A percentile compares a stretch with the other conserved stretches of the same genome.
Evolutionary conservation across 768 basidiomycete species (phyloP).

Genomic region (Lactarius sp.): DNA sequence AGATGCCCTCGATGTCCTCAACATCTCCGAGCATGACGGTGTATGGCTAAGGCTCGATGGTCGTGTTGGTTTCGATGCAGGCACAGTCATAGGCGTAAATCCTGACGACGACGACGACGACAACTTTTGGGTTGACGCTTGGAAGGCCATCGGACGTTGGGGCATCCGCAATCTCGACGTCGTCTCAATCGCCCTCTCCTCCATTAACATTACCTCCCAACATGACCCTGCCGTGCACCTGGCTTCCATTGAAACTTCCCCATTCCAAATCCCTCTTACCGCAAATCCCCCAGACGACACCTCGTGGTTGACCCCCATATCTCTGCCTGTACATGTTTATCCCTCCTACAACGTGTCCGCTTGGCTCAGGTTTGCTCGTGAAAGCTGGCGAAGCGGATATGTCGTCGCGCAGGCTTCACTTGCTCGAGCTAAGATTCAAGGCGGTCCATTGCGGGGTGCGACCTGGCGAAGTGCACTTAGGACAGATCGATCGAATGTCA

Average conservation of each 20-base stretch:
- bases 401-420: constrained; percentile 8
- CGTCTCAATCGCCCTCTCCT: constrained; percentile 52
- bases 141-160: constrained; percentile 68
- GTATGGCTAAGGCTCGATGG: constrained; percentile 57
- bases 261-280: constrained; percentile 46
- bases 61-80: constrained; percentile 64
- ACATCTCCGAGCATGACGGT: constrained; percentile 52
- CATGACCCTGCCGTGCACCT: constrained; percentile 40
- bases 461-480: constrained; percentile 18
- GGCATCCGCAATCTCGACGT: constrained; percentile 52
- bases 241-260: constrained; percentile 42
- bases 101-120: constrained; percentile 39
- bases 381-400: constrained; percentile 19
- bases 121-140: constrained; percentile 41
- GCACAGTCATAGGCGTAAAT: constrained; percentile 52
- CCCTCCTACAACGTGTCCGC: constrained; percentile 16
- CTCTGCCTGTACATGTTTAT: constrained; percentile 14
- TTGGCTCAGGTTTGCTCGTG: constrained; percentile 22
- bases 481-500: constrained; percentile 1
- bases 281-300: constrained; percentile 15
- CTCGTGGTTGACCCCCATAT: constrained; percentile 22
- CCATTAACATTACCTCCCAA: constrained; percentile 45
- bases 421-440: constrained; percentile 2
- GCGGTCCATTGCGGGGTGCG: not conserved
- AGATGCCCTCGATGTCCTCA: constrained; percentile 55